Evolutionary conservation across 73 alveolate species (phyloP).

Genomic region (Urostyla sp.): DNA sequence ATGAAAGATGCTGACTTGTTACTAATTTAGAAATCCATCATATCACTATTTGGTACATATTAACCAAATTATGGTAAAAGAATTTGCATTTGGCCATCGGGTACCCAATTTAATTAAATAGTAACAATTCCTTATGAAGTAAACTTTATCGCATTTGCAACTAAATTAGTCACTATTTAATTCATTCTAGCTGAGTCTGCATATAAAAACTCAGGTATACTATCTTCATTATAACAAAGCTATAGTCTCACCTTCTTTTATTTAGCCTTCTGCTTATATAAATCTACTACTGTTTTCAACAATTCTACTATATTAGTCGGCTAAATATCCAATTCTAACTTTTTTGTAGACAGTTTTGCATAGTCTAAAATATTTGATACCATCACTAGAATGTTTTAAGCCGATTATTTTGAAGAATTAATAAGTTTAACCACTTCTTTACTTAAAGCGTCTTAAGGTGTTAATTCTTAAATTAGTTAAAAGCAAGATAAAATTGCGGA

Average conservation of each 20-base stretch:
- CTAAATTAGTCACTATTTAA: slow-evolving; percentile 18
- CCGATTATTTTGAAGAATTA: neutral
- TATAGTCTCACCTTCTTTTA: slow-evolving; percentile 6
- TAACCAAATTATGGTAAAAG: too few relatives aligned
- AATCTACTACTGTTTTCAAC: slow-evolving; percentile 11
- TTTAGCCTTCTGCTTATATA: slow-evolving; percentile 27
- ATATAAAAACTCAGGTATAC: slow-evolving; percentile 19
- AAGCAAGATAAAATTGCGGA: slow-evolving; percentile 26
- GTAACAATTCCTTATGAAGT: slow-evolving; percentile 42
- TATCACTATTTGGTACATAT: too few relatives aligned
- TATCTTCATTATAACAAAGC: neutral
- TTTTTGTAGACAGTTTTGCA: slow-evolving; percentile 35
- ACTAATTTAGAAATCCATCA: too few relatives aligned
- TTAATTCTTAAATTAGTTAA: neutral
- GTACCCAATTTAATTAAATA: slow-evolving; percentile 17
- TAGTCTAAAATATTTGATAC: slow-evolving; percentile 33
- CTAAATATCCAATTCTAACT: slow-evolving; percentile 41
- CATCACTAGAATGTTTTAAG: slow-evolving; percentile 38
- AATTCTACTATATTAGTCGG: neutral
- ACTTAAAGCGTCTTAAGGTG: neutral
- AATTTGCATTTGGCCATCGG: too few relatives aligned
- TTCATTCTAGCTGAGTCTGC: slow-evolving; percentile 41
- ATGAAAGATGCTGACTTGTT: too few relatives aligned
- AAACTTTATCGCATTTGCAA: slow-evolving; percentile 47
- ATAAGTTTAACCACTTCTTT: slow-evolving; percentile 5